Base-by-base conservation (phyloP, 441 rosid species). In the Euphorbia neoarborescens region DNA sequence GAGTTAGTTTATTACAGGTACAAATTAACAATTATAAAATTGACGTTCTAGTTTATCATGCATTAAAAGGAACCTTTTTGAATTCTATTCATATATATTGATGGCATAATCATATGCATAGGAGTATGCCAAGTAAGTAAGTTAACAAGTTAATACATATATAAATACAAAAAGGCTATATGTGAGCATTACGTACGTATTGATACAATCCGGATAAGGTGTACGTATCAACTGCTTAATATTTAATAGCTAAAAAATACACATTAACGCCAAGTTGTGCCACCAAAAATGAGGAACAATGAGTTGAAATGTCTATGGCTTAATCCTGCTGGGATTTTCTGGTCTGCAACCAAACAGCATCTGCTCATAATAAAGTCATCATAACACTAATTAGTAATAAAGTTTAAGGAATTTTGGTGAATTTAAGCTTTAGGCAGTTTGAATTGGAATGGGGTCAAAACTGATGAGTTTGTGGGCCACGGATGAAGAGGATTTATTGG, bases 321-420 rank as follows among this genome's bases (percentile, higher is more conserved):
- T 30, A 38, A 73, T 58, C 66, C 70, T 62, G 71, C 73, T 72
- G 58, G 59, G 80, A 74, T 82, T 58, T 69, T 50, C 46, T 62
- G 77, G 84, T 77, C 81, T 60, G 69, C 68, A 44, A 68, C 82
- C 80, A 48, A 70, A 84, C 84, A 76, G 25, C 84, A 79, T 30
- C 22, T 59, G 28, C 40, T 9, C 4, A 58, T 57, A 59, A 68
- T 54, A 35, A 51, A 68, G 17, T 32, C 42, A 37, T 28, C 28
- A 42, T n/a, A 17, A 0, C 56, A 15, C 22, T 28, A 65, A 9
- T 27, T 19, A 27, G 50, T 44, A 7, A 6, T n/a, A n/a, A n/a
- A n/a, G n/a, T n/a, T n/a, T n/a, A n/a, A 25, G 27, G 12, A 8
- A 7, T 34, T 40, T 62, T 5, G 27, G 14, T 37, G 19, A 15